Conservation (phyloP, 2,329 filamentous ascomycete species). For the Trichophyton schoenleinii region DNA sequence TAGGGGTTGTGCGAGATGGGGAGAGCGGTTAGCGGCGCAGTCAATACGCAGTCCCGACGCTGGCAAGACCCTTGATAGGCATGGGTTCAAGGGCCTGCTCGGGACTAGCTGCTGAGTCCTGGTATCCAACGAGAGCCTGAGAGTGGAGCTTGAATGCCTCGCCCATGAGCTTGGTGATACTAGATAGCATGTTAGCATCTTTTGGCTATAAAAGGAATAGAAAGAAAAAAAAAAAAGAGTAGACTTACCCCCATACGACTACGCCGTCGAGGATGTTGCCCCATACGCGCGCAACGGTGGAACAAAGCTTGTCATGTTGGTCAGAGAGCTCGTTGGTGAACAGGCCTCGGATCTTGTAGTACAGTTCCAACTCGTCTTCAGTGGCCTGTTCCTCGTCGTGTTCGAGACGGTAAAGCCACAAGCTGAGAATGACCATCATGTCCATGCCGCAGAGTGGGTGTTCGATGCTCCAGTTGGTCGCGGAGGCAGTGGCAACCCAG, state of each 20-base stretch:
- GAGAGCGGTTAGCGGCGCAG: background rate
- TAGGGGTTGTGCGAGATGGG: background rate
- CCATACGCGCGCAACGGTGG: conserved; percentile 90
- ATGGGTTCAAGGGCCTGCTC: conserved; percentile 33
- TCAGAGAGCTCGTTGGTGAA: conserved; percentile 81
- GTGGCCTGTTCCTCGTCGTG: conserved; percentile 71
- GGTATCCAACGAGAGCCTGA: conserved; percentile 86
- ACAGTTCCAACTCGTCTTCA: conserved; percentile 32
- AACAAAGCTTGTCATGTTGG: conserved; percentile 74
- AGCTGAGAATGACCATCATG: conserved; percentile 90
- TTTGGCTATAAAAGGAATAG: background rate
- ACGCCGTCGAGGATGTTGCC: conserved; percentile 97
- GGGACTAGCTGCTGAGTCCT: conserved; percentile 42
- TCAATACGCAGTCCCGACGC: conserved; percentile 33
- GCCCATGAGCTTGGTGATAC: conserved; percentile 69
- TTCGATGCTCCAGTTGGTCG: conserved; percentile 98
- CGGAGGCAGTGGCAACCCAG: conserved; percentile 95
- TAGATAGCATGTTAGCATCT: conserved; percentile 25
- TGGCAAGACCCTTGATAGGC: conserved; percentile 32
- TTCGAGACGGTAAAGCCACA: conserved; percentile 98
- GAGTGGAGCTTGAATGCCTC: conserved; percentile 96
- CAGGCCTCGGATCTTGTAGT: conserved; percentile 65
- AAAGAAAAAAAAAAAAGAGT: conserved; percentile 24
- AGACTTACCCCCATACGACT: conserved; percentile 96
- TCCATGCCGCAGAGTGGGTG: conserved; percentile 94